These are phyloP conservation scores for Dryas alaskensis DNA, from an alignment of 306 rosid species.

Conservation along the genomic window DNA sequence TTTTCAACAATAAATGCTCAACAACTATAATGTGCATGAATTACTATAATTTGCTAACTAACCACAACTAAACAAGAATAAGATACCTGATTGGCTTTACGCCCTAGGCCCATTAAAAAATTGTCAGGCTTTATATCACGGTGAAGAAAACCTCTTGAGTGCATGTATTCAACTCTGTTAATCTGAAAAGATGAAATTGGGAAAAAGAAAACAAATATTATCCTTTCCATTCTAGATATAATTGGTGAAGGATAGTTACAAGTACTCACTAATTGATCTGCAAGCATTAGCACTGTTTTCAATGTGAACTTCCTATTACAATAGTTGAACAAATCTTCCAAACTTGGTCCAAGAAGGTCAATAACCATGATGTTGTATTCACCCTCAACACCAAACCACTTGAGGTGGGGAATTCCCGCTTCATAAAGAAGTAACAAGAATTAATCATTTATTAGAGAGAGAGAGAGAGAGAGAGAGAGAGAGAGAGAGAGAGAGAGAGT, in stretches of 20 bases:
- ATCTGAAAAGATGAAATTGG: constrained; percentile 53
- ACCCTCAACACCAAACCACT: constrained; percentile 98
- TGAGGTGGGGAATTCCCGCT: constrained; percentile 98
- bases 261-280: constrained; percentile 89
- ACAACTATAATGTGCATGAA: not conserved
- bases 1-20: not conserved
- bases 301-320: constrained; percentile 84
- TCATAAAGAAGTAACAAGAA: constrained; percentile 34
- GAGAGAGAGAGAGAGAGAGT: constrained; percentile 29
- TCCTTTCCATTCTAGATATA: constrained; percentile 20
- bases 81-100: constrained; percentile 94
- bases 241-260: constrained; percentile 12
- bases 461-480: not conserved
- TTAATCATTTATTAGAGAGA: constrained; percentile 25
- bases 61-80: constrained; percentile 8
- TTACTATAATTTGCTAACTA: not conserved
- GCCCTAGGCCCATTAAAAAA: constrained; percentile 96
- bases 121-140: constrained; percentile 99
- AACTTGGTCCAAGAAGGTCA: constrained; percentile 99
- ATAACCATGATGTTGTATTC: constrained; percentile 95
- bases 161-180: constrained; percentile 99
- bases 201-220: constrained; percentile 8
- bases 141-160: constrained; percentile 97
- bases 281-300: constrained; percentile 97
- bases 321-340: constrained; percentile 96